Evolutionary conservation across 257 asterid genomes (phyloP).

Genomic region (Lycium ferocissimum): DNA sequence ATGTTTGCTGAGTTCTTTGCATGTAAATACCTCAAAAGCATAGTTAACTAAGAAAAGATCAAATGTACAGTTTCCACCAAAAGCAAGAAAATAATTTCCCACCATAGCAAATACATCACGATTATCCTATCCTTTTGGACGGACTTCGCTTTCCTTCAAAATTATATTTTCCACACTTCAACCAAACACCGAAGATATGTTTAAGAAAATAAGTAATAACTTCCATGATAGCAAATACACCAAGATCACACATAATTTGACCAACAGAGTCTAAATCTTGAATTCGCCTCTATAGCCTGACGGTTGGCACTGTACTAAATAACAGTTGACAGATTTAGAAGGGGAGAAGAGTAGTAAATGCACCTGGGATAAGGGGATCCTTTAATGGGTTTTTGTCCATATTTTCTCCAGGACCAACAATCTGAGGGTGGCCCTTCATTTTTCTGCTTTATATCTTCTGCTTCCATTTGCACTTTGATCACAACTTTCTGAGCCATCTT

Average conservation of each 20-base stretch:
- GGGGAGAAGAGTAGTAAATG: neutral
- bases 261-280: neutral
- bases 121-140: no score
- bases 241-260: neutral
- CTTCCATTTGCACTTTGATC: slow-evolving; percentile 61
- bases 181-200: neutral
- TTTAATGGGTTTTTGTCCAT: slow-evolving; percentile 83
- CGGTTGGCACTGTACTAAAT: no score
- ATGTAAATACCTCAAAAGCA: neutral
- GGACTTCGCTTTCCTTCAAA: neutral
- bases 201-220: neutral
- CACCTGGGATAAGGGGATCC: slow-evolving; percentile 81
- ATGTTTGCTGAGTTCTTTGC: neutral
- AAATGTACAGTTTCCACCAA: neutral
- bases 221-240: neutral
- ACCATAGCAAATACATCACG: neutral
- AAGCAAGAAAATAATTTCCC: neutral
- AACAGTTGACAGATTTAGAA: neutral
- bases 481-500: slow-evolving; percentile 59
- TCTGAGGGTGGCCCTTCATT: slow-evolving; percentile 69
- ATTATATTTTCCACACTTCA: neutral
- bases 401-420: slow-evolving; percentile 81
- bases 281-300: neutral
- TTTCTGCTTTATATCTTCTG: slow-evolving; percentile 52
- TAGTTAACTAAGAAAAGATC: neutral